Evolutionary conservation across 352 stramenopile genomes (phyloP).

Genomic region (Globisporangium acanthophoron): DNA sequence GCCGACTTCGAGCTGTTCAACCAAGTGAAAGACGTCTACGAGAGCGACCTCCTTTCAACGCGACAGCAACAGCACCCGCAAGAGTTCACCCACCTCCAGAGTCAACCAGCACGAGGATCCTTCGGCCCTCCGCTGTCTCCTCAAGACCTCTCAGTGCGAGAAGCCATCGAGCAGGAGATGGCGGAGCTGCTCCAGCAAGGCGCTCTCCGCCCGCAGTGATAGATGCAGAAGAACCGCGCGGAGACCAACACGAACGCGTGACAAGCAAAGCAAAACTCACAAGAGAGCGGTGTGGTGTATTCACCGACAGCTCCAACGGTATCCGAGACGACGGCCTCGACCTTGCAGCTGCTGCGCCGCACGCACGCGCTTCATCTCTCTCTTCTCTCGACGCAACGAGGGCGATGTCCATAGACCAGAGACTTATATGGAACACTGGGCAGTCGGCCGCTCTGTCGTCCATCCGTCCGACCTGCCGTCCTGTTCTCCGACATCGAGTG

Average conservation of each 20-base stretch:
- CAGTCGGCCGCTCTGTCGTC: not conserved
- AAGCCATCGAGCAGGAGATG: slow-evolving; percentile 35
- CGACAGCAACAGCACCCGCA: slow-evolving; percentile 4
- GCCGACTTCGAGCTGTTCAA: slow-evolving; percentile 16
- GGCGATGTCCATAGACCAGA: not conserved
- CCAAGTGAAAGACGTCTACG: slow-evolving; percentile 28
- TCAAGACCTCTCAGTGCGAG: slow-evolving; percentile 21
- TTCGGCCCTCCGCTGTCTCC: slow-evolving; percentile 1
- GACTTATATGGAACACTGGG: not conserved
- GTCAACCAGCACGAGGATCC: not conserved
- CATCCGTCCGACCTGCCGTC: not conserved
- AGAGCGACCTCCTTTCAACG: slow-evolving; percentile 14
- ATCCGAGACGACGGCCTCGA: too few species aligned
- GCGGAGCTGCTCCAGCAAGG: slow-evolving; percentile 23
- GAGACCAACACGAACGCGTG: not conserved
- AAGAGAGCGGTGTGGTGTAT: not conserved
- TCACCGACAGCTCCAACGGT: not conserved
- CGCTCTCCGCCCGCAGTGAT: not conserved
- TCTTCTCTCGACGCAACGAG: not conserved
- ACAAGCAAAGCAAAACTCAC: not conserved
- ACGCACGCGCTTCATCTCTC: too few species aligned
- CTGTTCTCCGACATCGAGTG: not conserved
- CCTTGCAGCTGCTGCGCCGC: not conserved
- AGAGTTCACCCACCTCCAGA: too few species aligned
- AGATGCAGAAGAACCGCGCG: too few species aligned